Evolutionary conservation across 2,329 filamentous ascomycete genomes (phyloP), one percentile per base, ranked within the genome.

Genomic region (Epichloe coenophiala): DNA sequence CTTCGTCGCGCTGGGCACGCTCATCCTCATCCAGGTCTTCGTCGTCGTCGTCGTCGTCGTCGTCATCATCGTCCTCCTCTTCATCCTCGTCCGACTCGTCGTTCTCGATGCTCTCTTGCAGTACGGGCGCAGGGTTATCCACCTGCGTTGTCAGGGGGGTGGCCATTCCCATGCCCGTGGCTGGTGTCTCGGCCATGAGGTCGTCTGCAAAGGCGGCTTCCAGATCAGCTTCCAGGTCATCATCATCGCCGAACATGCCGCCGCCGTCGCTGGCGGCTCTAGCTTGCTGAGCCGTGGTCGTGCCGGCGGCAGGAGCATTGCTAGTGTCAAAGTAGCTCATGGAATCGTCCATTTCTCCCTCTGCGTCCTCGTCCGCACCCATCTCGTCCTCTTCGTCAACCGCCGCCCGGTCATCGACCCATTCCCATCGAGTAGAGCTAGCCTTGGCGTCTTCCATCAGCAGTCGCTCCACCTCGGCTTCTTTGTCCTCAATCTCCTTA

Each of bases 401-500:
- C 17, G 74, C 72, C 19, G 53, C 61, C 42, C 65, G 67, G 43
- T 81, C 71, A 53, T 85, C 80, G 47, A 86, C 70, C 59, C 85
- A 72, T 60, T 88, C 81, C 59, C 78, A 85, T 48, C 71, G 74
- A 13, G 82, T 78, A 21, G 76, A 76, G 2, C 73, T 56, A 4
- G 81, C 77, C 39, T 75, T 74, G 48, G 76, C 74, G 59, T 95
- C 89, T 40, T 82, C 80, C 43, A 76, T 75, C 3, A 94, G 73
- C 36, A 95, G 70, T 43, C 83, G 76, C 55, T 88, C 81, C 36
- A 94, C 87, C 57, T 86, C 80, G 51, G 82, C 80, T 61, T 95
- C 88, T 47, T 91, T 88, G 57, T 88, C 84, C 62, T 91, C 84
- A 55, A 93, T 90, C 56, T 90, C 86, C 53, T 88, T 83, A 51